Evolutionary conservation across 495 filamentous ascomycete species (phyloP).

Genomic region (Trichoderma parareesei): DNA sequence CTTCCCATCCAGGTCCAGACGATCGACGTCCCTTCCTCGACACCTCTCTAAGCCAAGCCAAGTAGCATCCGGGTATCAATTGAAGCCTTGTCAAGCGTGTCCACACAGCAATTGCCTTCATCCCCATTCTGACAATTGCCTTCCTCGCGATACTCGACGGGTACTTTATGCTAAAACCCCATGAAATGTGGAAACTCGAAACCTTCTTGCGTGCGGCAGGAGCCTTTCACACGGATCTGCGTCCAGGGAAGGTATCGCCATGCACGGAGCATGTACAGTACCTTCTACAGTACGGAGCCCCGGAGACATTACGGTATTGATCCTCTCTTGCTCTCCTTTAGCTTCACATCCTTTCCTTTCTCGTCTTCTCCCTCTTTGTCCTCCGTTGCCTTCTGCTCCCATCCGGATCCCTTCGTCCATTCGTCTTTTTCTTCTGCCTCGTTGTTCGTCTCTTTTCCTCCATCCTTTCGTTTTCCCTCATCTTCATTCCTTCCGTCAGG

Average conservation of each 20-base stretch:
- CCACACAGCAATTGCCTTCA: neutral
- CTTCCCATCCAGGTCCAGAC: neutral
- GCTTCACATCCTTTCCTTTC: neutral
- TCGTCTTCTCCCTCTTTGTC: constrained; percentile 1
- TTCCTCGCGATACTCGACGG: neutral
- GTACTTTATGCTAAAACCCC: neutral
- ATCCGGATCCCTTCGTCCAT: neutral
- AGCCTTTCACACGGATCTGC: neutral
- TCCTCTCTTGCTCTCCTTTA: neutral
- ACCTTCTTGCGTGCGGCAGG: neutral
- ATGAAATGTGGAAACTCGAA: neutral
- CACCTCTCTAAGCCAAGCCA: neutral
- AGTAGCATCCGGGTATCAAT: neutral
- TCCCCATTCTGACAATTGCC: neutral
- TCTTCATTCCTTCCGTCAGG: neutral
- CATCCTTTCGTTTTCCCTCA: neutral
- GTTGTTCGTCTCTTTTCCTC: neutral
- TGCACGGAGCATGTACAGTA: neutral
- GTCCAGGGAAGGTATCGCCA: neutral
- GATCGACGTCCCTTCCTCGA: constrained; percentile 1
- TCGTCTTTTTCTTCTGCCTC: neutral
- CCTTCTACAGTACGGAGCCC: neutral
- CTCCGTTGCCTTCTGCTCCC: constrained; percentile 7
- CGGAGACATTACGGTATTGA: neutral
- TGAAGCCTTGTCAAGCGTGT: neutral